Evolutionary conservation across 345 rosid species (phyloP), one percentile per base, ranked within the genome.

Genomic region (Aurinia saxatilis): DNA sequence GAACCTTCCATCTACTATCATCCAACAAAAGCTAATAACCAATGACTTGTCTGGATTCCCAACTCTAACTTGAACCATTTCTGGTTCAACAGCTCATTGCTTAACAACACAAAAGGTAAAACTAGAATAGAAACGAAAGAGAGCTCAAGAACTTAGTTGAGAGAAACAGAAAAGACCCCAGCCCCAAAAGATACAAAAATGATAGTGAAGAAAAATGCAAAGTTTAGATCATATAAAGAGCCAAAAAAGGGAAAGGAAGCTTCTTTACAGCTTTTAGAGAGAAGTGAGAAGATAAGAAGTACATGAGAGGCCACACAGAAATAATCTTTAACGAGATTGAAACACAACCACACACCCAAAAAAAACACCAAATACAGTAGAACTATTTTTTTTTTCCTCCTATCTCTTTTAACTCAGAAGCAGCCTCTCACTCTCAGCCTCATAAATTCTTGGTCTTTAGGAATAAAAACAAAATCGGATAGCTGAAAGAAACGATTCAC

Each of bases 1-100:
- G 92, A 82, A 74, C 89, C 84, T 67, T 89, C 90, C 98, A 92
- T 92, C 49, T 50, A 27, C 31, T 21, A 44, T 59, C 72, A 84
- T 66, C 89, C 85, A 64, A 85, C 74, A 57, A 75, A 56, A 63
- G 75, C 70, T 55, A 27, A 30, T 38, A 78, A 79, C 63, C 66
- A 63, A 82, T 57, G 66, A 73, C 67, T 39, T 67, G 57, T 70
- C 77, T 68, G n/a, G 56, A 77, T 78, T 70, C 78, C 19, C 38
- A 69, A 74, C 66, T 68, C 68, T 67, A 70, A 75, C 75, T 75
- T 37, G 52, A 50, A 73, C 68, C 86, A 74, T 79, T 52, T 75
- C 63, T 67, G 71, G 58, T 74, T 63, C 80, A 81, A 67, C 45
- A 72, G 58, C 76, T 72, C 78, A 82, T 78, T 68, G 63, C 54